A percentile compares a stretch with the other conserved stretches of the same genome.
Evolutionary conservation across 2,329 filamentous ascomycete genomes (phyloP).

Genomic region (Leptodontidium sp.): DNA sequence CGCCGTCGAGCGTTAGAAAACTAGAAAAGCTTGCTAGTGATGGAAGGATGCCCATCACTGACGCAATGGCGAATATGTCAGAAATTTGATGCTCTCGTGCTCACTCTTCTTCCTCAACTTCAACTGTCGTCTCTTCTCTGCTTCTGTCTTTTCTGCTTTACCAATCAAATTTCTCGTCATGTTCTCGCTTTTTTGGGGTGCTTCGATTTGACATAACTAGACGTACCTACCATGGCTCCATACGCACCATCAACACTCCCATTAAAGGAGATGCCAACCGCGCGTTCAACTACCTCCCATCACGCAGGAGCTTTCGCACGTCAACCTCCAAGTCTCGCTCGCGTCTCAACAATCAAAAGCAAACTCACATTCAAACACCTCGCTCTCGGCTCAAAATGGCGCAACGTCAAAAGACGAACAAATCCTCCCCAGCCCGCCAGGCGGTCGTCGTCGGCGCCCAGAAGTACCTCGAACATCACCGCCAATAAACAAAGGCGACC

Average conservation of each 20-base stretch:
- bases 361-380: neutral
- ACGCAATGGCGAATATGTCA: neutral
- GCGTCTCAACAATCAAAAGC: slow-evolving; percentile 12
- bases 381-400: neutral
- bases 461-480: neutral
- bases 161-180: neutral
- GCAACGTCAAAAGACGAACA: neutral
- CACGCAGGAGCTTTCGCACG: neutral
- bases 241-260: slow-evolving; percentile 19
- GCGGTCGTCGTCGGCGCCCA: slow-evolving; percentile 15
- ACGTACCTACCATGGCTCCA: neutral
- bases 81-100: neutral
- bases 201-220: neutral
- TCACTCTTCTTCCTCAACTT: neutral
- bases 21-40: slow-evolving; percentile 2
- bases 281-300: slow-evolving; percentile 12
- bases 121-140: neutral
- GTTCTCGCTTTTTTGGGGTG: neutral
- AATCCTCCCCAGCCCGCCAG: neutral
- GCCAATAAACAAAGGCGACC: neutral
- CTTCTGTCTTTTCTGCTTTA: neutral
- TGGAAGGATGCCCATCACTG: neutral
- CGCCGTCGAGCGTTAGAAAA: slow-evolving; percentile 5
- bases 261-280: slow-evolving; percentile 17
- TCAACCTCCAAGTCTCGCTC: neutral